Base-by-base conservation (phyloP, 2,329 filamentous ascomycete species). In the Cyanodermella asteris region DNA sequence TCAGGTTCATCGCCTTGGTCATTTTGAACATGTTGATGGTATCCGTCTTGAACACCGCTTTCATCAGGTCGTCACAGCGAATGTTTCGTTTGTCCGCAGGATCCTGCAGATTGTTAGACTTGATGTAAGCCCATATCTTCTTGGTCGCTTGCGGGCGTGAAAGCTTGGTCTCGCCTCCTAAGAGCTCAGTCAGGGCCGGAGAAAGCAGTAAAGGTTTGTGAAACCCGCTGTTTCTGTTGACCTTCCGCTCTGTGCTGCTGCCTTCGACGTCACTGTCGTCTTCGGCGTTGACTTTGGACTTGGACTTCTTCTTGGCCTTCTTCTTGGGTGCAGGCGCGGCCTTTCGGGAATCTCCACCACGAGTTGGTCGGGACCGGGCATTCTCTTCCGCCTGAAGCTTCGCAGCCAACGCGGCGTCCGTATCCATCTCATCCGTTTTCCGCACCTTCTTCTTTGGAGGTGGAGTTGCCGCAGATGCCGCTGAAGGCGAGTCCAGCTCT, bases 1-100 rank as follows among this genome's bases (percentile, higher is more conserved):
- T 84, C 44, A 74, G 72, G 34, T 77, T 80, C 7, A 94, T 67
- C 10, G 91, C 66, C 57, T 93, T 93, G 58, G 91, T 94, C 84
- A 97, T 94, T 37, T 80, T 82, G 50, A 97, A 97, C 87, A 97
- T 97, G 50, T 94, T 80, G 24, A 97, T 75, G 41, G 66, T 76
- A 40, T 81, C 68, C 41, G 75, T 65, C 48, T 91, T 91, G 56
- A 97, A 97, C 6, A 97, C 75, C 5, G 75, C 74, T 31, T 77
- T 71, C 73, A 97, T 74, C 37, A 68, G 70, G 13, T 91, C 78
- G 49, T 97, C 87, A 51, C 87, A 97, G 15, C 68, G 57, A 34
- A 97, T 97, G 38, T 91, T 80, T 13, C 87, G 75, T 47, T 82
- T 84, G 53, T 97, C 84, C 34, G 49, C 67, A 1, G 82, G 84